Evolutionary conservation across 345 rosid genomes (phyloP).

Genomic region (Aquilaria yunnanensis): DNA sequence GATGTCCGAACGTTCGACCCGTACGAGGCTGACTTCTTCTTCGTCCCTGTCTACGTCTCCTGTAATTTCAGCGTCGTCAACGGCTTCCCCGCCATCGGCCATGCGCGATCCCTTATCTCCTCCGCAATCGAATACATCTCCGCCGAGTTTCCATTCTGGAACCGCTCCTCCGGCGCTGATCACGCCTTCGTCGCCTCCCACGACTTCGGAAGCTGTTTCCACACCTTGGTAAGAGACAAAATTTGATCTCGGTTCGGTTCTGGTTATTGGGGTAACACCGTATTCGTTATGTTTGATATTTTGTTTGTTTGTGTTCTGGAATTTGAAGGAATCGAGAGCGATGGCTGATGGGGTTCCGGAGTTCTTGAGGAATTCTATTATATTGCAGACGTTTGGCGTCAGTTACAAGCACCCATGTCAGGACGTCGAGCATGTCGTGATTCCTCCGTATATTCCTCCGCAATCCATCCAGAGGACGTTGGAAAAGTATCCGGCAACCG

Average conservation of each 20-base stretch:
- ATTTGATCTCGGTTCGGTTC: neutral
- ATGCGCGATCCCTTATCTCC: conserved; percentile 61
- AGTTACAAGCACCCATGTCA: conserved; percentile 84
- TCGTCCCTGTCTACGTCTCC: conserved; percentile 91
- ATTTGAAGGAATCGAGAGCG: conserved; percentile 73
- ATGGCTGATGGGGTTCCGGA: conserved; percentile 76
- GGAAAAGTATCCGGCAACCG: conserved; percentile 30
- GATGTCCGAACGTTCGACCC: conserved; percentile 68
- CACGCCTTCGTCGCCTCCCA: conserved; percentile 94
- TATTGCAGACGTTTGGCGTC: conserved; percentile 92
- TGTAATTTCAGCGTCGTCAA: conserved; percentile 87
- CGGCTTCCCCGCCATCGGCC: conserved; percentile 92
- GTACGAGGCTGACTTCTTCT: conserved; percentile 82
- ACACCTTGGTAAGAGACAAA: conserved; percentile 56
- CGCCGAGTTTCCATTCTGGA: conserved; percentile 62
- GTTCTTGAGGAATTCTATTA: conserved; percentile 70
- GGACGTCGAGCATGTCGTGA: conserved; percentile 67
- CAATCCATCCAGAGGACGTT: conserved; percentile 42
- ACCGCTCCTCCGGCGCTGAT: conserved; percentile 70
- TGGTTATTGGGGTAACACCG: neutral
- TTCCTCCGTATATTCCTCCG: conserved; percentile 91
- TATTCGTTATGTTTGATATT: neutral
- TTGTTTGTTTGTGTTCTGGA: neutral
- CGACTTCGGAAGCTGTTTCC: conserved; percentile 92
- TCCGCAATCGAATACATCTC: conserved; percentile 69